Evolutionary conservation across 176 grass and related monocot genomes (phyloP).

Genomic region (Oryza meridionalis): DNA sequence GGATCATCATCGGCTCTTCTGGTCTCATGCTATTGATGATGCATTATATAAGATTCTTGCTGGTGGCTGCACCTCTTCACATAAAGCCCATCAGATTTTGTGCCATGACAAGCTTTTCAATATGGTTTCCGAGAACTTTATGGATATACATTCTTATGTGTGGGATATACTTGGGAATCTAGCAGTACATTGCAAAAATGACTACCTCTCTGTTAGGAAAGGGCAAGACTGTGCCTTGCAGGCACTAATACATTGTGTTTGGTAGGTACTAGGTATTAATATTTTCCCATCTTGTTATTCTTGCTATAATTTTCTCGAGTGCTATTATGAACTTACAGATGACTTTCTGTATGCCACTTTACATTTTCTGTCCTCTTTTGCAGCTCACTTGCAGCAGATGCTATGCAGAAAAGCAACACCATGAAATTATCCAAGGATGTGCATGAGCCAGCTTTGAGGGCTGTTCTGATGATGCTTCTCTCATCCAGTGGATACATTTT

Average conservation of each 20-base stretch:
- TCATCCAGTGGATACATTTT: slow-evolving; percentile 73
- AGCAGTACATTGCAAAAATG: slow-evolving; percentile 45
- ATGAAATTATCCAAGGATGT: slow-evolving; percentile 51
- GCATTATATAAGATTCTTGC: slow-evolving; percentile 61
- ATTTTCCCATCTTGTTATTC: not conserved
- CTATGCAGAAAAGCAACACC: slow-evolving; percentile 48
- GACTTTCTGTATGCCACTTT: not conserved
- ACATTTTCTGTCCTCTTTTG: not conserved
- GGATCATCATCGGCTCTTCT: slow-evolving; percentile 72
- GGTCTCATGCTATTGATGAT: slow-evolving; percentile 70
- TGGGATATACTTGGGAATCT: slow-evolving; percentile 90
- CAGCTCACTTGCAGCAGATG: slow-evolving; percentile 55
- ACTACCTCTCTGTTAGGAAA: slow-evolving; percentile 38
- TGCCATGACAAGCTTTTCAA: slow-evolving; percentile 45
- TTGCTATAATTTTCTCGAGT: not conserved
- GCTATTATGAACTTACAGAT: not conserved
- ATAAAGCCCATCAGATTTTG: slow-evolving; percentile 11
- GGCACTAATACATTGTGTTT: slow-evolving; percentile 84
- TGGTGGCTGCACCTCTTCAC: slow-evolving; percentile 37
- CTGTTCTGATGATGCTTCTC: slow-evolving; percentile 85
- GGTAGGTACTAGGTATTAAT: slow-evolving; percentile 60
- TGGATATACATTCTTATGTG: slow-evolving; percentile 55
- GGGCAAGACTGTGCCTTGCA: slow-evolving; percentile 41
- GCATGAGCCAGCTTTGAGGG: slow-evolving; percentile 68
- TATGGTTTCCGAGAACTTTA: slow-evolving; percentile 48